Percentiles rank a stretch among this genome's conserved stretches.
Conservation (phyloP, 2,329 filamentous ascomycete genomes). For the Talaromyces sp. region DNA sequence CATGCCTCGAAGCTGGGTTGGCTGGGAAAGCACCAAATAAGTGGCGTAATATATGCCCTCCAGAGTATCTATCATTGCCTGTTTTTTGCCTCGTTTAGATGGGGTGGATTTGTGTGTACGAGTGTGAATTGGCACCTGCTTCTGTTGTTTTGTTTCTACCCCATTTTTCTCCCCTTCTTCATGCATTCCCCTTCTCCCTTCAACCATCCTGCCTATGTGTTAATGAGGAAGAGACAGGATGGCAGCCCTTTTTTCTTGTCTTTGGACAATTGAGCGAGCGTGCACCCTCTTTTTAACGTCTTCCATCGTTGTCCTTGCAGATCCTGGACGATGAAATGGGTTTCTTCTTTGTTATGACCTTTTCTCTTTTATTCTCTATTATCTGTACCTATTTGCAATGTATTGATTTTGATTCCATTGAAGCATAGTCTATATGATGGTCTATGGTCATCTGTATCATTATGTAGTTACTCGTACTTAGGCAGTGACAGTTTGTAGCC, state of each 20-base stretch:
- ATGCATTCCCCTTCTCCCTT: slow-evolving; percentile 6
- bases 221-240: slow-evolving; percentile 23
- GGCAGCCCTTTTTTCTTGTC: slow-evolving; percentile 5
- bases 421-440: neutral
- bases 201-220: slow-evolving; percentile 19
- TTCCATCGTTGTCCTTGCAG: slow-evolving; percentile 17
- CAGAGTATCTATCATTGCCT: neutral
- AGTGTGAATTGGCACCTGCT: slow-evolving; percentile 16
- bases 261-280: slow-evolving; percentile 30
- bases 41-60: neutral
- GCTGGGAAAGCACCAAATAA: slow-evolving; percentile 64
- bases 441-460: neutral
- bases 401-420: slow-evolving; percentile 9
- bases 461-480: too few relatives aligned
- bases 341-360: slow-evolving; percentile 13
- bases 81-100: slow-evolving; percentile 16
- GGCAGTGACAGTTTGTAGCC: neutral
- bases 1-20: slow-evolving; percentile 88
- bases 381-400: slow-evolving; percentile 22
- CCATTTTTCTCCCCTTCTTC: slow-evolving; percentile 9
- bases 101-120: slow-evolving; percentile 21
- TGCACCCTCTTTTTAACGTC: slow-evolving; percentile 20
- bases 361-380: slow-evolving; percentile 12
- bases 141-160: slow-evolving; percentile 7
- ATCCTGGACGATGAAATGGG: slow-evolving; percentile 22